These are phyloP conservation scores for Phytophthora podocarpi DNA, from an alignment of 352 stramenopile species.

Conservation along the genomic window DNA sequence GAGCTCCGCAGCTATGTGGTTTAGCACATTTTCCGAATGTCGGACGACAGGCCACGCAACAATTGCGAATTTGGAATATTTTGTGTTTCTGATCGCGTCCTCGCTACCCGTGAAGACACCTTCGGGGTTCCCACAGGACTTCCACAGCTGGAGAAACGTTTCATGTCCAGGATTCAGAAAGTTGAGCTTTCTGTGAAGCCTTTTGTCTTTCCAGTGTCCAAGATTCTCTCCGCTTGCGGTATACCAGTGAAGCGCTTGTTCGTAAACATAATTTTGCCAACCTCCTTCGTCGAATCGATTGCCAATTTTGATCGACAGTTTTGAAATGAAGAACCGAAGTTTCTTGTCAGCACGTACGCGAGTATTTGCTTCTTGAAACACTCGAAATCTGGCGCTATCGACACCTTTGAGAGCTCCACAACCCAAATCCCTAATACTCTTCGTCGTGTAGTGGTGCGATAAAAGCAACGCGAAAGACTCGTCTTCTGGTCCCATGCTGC, in stretches of 20 bases:
- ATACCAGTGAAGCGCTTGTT: not conserved
- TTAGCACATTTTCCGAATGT: conserved; percentile 1
- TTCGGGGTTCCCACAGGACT: conserved; percentile 5
- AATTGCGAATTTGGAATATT: conserved; percentile 24
- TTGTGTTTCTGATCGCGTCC: conserved; percentile 10
- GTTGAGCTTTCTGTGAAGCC: no score
- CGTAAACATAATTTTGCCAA: no score
- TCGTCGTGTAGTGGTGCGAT: conserved; percentile 30
- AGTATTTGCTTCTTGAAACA: conserved; percentile 23
- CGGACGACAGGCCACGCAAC: conserved; percentile 16
- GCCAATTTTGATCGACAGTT: not conserved
- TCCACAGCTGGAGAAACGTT: conserved; percentile 16
- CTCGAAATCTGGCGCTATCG: conserved; percentile 25
- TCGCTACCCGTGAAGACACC: conserved; percentile 27
- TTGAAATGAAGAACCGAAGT: conserved; percentile 19
- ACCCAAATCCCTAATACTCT: conserved; percentile 26
- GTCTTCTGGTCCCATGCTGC: not conserved
- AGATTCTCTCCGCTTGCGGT: not conserved
- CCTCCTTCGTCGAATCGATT: no score
- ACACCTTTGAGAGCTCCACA: conserved; percentile 24
- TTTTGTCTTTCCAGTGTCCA: not conserved
- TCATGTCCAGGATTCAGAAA: conserved; percentile 31
- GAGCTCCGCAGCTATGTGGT: conserved; percentile 3
- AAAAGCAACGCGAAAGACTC: conserved; percentile 23
- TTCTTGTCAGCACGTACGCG: conserved; percentile 5